Base-by-base conservation (phyloP, 495 filamentous ascomycete species). In the Penicillium macrosclerotiorum region DNA sequence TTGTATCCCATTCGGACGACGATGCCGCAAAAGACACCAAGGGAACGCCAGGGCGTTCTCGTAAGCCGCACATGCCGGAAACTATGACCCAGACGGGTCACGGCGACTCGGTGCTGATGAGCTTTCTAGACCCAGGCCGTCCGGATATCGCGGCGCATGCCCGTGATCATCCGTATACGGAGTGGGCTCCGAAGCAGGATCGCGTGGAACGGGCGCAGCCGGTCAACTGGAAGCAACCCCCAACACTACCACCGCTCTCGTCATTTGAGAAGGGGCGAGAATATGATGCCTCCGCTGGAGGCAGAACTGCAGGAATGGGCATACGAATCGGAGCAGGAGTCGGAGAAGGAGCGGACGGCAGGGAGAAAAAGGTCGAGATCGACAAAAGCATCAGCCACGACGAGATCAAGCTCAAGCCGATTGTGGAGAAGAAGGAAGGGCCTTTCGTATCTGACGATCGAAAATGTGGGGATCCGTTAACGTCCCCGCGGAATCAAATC, bases 101-200 rank as follows among this genome's bases (percentile, higher is more conserved):
- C 47, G 72, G 67, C 51, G 71, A 77, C 57, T 62, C 65, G 45
- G 72, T 75, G 55, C 69, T 77, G 51, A 71, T 78, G 46, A 52
- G 58, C n/a, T 57, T 59, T 67, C 49, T 77, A 65, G 73, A 57
- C 29, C 68, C 68, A 44, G 66, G 69, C 49, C 60, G 61, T 48
- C 75, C 72, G 29, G 73, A 77, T 43, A 54, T 76, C 47, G 72
- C 73, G 8, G 43, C 54, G 22, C 38, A 54, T 49, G 65, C 60
- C 36, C 34, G 45, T 23, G 32, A 50, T 3, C n/a, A 29, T 31
- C 52, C 61, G 22, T 31, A 59, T 34, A 31, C 38, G 34, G 52
- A 57, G 17, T 49, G 37, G 35, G 34, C 52, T 3, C 36, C 35
- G 17, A 45, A 37, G 29, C 46, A 41, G 31, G 49, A 51, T 37